These are phyloP conservation scores for Caryopteris hybrid DNA, from an alignment of 305 asterid species.

Conservation along the genomic window DNA sequence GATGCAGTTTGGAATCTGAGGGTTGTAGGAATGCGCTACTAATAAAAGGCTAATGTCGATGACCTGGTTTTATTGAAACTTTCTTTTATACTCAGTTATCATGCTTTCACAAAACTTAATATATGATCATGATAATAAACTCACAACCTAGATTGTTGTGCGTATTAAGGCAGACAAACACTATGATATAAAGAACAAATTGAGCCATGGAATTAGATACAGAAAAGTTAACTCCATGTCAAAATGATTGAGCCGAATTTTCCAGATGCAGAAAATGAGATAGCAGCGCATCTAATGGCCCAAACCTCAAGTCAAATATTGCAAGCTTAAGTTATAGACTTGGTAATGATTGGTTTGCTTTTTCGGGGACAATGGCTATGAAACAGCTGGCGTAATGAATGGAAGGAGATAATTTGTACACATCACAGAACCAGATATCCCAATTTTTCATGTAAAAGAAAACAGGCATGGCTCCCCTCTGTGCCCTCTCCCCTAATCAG, in stretches of 20 bases:
- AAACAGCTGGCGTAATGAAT: conserved; percentile 36
- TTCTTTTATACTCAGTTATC: background rate
- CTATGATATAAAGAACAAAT: background rate
- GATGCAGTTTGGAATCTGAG: background rate
- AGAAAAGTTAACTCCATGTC: background rate
- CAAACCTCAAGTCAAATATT: background rate
- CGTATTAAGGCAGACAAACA: background rate
- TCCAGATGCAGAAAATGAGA: background rate
- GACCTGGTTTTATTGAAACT: background rate
- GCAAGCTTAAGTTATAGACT: conserved; percentile 12
- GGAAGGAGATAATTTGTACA: conserved; percentile 24
- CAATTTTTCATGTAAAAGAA: conserved; percentile 22
- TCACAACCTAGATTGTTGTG: background rate
- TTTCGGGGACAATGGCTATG: conserved; percentile 22
- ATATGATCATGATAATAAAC: background rate
- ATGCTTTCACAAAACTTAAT: background rate
- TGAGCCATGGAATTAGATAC: background rate
- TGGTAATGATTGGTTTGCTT: conserved; percentile 16
- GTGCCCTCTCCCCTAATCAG: conserved; percentile 17
- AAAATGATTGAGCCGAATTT: background rate
- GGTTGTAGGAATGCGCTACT: background rate
- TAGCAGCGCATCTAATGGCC: background rate
- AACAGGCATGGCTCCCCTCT: conserved; percentile 24
- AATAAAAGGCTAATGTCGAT: background rate
- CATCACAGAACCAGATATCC: conserved; percentile 24